Conservation (phyloP, 257 asterid species). For the Forsythia suspensa region DNA sequence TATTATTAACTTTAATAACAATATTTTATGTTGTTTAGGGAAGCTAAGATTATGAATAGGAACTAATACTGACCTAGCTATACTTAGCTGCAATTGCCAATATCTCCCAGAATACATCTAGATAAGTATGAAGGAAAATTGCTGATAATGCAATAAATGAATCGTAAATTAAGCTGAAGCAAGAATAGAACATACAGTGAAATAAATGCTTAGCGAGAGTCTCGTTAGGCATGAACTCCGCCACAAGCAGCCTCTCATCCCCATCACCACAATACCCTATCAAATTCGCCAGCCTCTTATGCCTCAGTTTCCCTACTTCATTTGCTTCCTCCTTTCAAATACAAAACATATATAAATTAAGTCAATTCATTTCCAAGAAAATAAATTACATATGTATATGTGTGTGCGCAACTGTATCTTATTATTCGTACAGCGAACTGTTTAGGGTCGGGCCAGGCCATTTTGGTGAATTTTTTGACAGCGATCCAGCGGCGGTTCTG, state of each 20-base stretch:
- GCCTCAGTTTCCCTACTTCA: constrained; percentile 97
- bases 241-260: constrained; percentile 93
- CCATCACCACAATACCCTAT: constrained; percentile 97
- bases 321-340: constrained; percentile 77
- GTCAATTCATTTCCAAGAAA: neutral
- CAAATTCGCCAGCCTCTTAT: constrained; percentile 93
- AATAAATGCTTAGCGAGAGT: constrained; percentile 95
- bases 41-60: neutral
- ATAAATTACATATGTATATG: neutral
- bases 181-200: constrained; percentile 59
- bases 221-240: constrained; percentile 96
- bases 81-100: neutral
- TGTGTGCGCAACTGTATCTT: neutral
- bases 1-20: neutral
- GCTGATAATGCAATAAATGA: neutral
- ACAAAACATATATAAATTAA: constrained; percentile 18
- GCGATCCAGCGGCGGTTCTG: constrained; percentile 91
- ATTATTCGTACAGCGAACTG: constrained; percentile 68
- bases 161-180: constrained; percentile 11
- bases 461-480: constrained; percentile 78
- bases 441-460: constrained; percentile 97
- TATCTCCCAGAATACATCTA: neutral
- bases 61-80: neutral
- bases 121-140: neutral
- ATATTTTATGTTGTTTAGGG: neutral